Percentiles rank a stretch among this genome's conserved stretches.
These are phyloP conservation scores for Chytridium lagenaria DNA, from an alignment of 371 early-diverging fungal species.

Conservation along the genomic window DNA sequence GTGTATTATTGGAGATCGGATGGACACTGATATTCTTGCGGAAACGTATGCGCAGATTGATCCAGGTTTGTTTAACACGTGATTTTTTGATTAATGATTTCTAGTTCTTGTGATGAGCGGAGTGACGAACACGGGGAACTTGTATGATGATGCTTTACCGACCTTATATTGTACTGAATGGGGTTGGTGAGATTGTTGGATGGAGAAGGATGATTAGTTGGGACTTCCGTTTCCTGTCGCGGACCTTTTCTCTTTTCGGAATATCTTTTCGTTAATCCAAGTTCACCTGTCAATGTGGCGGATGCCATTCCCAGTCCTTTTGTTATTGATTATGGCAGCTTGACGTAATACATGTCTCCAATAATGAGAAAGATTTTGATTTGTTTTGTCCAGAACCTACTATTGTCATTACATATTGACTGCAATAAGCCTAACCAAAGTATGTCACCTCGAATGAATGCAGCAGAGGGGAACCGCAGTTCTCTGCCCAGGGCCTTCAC, in stretches of 20 bases:
- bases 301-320: no score
- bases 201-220: neutral
- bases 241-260: no score
- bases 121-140: slow-evolving; percentile 62
- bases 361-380: no score
- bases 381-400: no score
- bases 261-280: no score
- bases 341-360: no score
- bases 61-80: slow-evolving; percentile 46
- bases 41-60: slow-evolving; percentile 60
- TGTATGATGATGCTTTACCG: slow-evolving; percentile 64
- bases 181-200: slow-evolving; percentile 60
- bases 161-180: slow-evolving; percentile 66
- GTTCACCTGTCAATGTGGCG: no score
- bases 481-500: slow-evolving; percentile 27
- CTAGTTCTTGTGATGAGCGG: slow-evolving; percentile 67
- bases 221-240: no score
- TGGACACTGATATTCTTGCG: slow-evolving; percentile 67
- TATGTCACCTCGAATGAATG: no score
- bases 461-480: slow-evolving; percentile 8
- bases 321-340: no score
- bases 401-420: no score
- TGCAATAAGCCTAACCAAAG: no score
- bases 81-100: neutral
- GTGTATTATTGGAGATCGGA: slow-evolving; percentile 74